A percentile compares a stretch with the other conserved stretches of the same genome.
Evolutionary conservation across 208 protist genomes (phyloP).

Genomic region (Leishmania arabica): DNA sequence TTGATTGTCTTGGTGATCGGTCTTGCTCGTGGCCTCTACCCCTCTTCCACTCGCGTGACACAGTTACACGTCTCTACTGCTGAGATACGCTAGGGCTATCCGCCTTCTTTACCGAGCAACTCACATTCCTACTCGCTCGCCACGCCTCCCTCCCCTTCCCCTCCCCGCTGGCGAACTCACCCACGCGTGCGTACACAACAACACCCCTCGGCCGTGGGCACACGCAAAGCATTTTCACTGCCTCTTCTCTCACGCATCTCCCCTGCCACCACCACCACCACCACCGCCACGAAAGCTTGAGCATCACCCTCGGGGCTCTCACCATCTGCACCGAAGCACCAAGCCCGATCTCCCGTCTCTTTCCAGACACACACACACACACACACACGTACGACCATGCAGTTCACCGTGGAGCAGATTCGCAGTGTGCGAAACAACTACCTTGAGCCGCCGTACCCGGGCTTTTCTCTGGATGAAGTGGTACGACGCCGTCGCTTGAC

Average conservation of each 20-base stretch:
- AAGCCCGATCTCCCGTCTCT: not conserved
- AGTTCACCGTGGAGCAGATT: constrained; percentile 84
- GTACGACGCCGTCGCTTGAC: constrained; percentile 51
- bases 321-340: not conserved
- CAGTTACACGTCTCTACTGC: constrained; percentile 1
- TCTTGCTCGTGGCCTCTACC: not conserved
- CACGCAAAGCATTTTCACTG: not conserved
- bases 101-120: not conserved
- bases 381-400: constrained; percentile 30
- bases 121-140: not conserved
- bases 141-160: not conserved
- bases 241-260: not conserved
- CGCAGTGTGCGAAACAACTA: constrained; percentile 75
- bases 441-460: constrained; percentile 77
- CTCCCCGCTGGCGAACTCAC: not conserved
- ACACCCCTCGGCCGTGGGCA: not conserved
- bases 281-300: not conserved
- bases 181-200: constrained; percentile 12
- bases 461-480: constrained; percentile 88
- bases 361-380: not conserved
- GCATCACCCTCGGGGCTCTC: not conserved
- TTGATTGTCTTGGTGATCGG: not conserved
- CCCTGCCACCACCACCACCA: not conserved
- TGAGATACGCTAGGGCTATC: not conserved
- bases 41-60: not conserved